These are phyloP conservation scores for Macadamia integrifolia DNA, from an alignment of 164 flowering plant species.

Conservation along the genomic window DNA sequence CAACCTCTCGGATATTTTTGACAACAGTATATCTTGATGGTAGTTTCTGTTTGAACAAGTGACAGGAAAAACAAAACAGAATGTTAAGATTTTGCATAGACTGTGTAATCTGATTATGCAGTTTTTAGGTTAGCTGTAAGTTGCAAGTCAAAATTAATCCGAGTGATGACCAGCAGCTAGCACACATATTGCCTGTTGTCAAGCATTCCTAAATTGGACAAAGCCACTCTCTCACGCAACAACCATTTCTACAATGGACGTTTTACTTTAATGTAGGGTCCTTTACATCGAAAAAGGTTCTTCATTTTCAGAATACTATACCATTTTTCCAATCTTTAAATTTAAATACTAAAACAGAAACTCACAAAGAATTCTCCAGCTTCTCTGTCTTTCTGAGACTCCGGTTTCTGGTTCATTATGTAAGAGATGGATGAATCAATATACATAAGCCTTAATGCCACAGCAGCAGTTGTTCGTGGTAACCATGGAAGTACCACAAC, in stretches of 20 bases:
- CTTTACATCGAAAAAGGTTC: no score
- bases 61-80: background rate
- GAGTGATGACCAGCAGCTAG: background rate
- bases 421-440: conserved; percentile 65
- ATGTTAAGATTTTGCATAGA: background rate
- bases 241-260: no score
- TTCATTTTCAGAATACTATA: no score
- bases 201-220: background rate
- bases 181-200: background rate
- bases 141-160: background rate
- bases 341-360: conserved; percentile 1
- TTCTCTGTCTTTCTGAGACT: conserved; percentile 37
- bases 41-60: conserved; percentile 28
- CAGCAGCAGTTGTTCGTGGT: conserved; percentile 77
- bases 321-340: no score
- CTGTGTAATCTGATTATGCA: background rate
- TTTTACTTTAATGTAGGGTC: no score
- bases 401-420: conserved; percentile 43
- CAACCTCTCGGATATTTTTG: conserved; percentile 34
- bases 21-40: conserved; percentile 35
- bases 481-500: conserved; percentile 75
- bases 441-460: conserved; percentile 73
- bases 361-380: conserved; percentile 49
- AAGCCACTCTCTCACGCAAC: background rate
- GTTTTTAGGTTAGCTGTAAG: background rate